Evolutionary conservation across 2,329 filamentous ascomycete genomes (phyloP), one percentile per base, ranked within the genome.

Genomic region (Sarocladium kiliense): DNA sequence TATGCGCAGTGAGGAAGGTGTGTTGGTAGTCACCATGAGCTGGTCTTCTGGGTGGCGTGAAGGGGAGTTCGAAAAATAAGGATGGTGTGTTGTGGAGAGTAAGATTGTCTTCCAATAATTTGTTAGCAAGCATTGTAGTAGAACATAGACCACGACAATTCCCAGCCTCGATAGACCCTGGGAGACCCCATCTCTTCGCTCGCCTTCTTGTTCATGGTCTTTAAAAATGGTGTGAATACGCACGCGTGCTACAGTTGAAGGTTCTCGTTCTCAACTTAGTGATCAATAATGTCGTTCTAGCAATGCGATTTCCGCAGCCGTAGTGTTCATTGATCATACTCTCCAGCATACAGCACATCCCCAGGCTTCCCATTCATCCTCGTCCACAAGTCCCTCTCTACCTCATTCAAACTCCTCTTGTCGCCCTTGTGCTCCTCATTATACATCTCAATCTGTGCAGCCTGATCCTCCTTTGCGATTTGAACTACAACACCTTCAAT

Each of bases 311-410:
- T n/a, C n/a, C n/a, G n/a, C n/a, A n/a, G n/a, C n/a, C n/a, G n/a
- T n/a, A n/a, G n/a, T n/a, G n/a, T n/a, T n/a, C n/a, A n/a, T n/a
- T n/a, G n/a, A n/a, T n/a, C n/a, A n/a, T n/a, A n/a, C n/a, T n/a
- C 30, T 2, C 76, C 76, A 1, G 76, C 76, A 39, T 77, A 74
- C 1, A 79, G 66, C 2, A 77, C 54, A n/a, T 77, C 76, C 4
- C 64, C 67, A 0, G 66, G 66, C 27, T 68, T 56, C 3, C 70
- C 74, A 55, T 79, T 80, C 65, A 77, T 73, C 2, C 59, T 55
- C 10, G 74, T 65, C 77, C 77, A 80, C n/a, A 79, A 27, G 0
- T 68, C 62, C 2, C 76, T 69, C 6, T 69, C 66, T 6, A 71
- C 65, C 2, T 65, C 59, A 26, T 70, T 66, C 55, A 68, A 63